phyloP scores from a whole-genome alignment of 2,329 filamentous ascomycete species.

The Fusarium succisae region DNA sequence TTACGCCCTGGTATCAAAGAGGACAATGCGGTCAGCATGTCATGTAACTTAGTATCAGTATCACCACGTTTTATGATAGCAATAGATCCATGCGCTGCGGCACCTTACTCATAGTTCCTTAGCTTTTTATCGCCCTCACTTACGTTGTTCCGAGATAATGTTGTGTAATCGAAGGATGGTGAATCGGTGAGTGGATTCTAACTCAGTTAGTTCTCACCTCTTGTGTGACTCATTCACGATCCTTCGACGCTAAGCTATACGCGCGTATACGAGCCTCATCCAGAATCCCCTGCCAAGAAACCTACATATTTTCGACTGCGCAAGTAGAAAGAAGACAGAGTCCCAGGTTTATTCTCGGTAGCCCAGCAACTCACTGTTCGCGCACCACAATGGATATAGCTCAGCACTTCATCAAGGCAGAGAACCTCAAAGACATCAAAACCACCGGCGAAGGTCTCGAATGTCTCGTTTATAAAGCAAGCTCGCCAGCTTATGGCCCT shows the following conservation, averaged over 20 bases:
- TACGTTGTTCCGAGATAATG: neutral
- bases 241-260: neutral
- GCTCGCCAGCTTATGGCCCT: neutral
- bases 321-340: neutral
- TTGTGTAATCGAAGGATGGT: neutral
- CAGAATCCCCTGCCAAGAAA: neutral
- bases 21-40: neutral
- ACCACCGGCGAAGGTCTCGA: conserved; percentile 9
- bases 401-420: neutral
- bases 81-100: neutral
- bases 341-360: neutral
- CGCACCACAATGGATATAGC: neutral
- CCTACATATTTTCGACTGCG: no score
- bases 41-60: neutral
- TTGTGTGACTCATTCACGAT: neutral
- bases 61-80: neutral
- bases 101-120: no score
- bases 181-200: neutral
- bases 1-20: neutral
- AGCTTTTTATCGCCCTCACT: neutral
- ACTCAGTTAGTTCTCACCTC: neutral
- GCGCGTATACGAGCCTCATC: neutral
- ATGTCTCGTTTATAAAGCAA: conserved; percentile 15
- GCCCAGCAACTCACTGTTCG: neutral
- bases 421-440: neutral